Conservation (phyloP, 306 rosid genomes). For the Sphenostylis stenocarpa region DNA sequence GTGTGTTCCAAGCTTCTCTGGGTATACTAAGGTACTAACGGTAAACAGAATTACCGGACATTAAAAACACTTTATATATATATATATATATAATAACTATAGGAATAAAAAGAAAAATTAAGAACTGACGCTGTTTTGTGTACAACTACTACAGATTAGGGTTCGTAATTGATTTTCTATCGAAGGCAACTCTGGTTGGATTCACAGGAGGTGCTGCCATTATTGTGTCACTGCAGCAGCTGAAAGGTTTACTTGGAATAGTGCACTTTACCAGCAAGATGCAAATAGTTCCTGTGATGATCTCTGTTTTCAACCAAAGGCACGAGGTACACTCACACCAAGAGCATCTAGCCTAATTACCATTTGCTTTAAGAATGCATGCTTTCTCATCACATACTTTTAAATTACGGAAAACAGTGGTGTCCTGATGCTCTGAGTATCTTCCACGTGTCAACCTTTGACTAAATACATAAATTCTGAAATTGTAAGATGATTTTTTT, state of each 20-base stretch:
- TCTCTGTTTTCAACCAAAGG: constrained; percentile 55
- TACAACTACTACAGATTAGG: constrained; percentile 58
- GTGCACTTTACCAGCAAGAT: constrained; percentile 77
- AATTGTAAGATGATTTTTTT: no score
- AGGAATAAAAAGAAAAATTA: neutral
- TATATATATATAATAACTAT: no score
- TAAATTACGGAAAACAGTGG: no score
- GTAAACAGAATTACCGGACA: no score
- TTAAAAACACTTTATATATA: no score
- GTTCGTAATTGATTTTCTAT: constrained; percentile 86
- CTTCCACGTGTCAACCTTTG: no score
- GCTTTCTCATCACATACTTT: neutral
- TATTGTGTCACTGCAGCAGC: constrained; percentile 84
- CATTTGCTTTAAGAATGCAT: neutral
- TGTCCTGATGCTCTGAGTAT: no score
- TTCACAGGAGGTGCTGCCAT: constrained; percentile 97
- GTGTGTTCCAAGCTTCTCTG: constrained; percentile 80
- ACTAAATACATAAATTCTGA: no score
- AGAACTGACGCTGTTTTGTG: neutral
- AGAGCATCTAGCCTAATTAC: neutral
- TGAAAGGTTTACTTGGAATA: constrained; percentile 92
- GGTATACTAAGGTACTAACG: constrained; percentile 92
- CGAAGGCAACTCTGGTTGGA: constrained; percentile 89
- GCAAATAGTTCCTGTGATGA: constrained; percentile 75
- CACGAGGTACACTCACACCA: constrained; percentile 53